Base-by-base conservation (phyloP, 768 basidiomycete species). In the Amanita pallidorosea region DNA sequence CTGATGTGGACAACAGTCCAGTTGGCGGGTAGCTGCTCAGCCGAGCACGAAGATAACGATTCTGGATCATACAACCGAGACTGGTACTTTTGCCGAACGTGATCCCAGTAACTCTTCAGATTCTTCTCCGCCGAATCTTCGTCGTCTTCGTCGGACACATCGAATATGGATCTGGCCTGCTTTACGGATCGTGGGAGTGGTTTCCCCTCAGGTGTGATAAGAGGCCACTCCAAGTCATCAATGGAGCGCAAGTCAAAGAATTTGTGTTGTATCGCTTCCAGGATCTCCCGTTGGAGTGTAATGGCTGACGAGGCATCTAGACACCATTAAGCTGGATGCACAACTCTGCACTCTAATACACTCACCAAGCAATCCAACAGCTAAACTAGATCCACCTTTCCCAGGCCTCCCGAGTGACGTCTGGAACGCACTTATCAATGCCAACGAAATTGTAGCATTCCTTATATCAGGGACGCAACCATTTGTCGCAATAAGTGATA, bases 1-100 rank as follows among this genome's bases (percentile, higher is more conserved):
- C 75, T 86, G 57, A 98, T 80, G 54, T 84, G 88, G 52, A 96
- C 69, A 18, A 91, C 75, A 4, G 82, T 84, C 94, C 95, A 98
- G 53, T 83, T 77, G 2, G 60, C 49, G 0, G 95, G 93, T 1
- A 97, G 68, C 11, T 62, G 62, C 25, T 68, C 61, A 9, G 65
- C 65, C 22, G 69, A 69, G 4, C 66, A 71, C 2, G 67, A 60
- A 17, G 76, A 68, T 36, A 81, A 62, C 5, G 66, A 61, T 2
- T 70, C 58, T 0, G 70, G 57, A 51, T 75, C 70, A 20, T 77
- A 60, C 8, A 60, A 56, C 29, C 72, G 72, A 15, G 67, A 56
- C 41, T 75, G 68, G 55, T 89, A 84, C 53, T 77, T 79, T 31
- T 66, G 61, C 46, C 72, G 73, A 17, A 88, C 64, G 1, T 65